These are phyloP conservation scores for Eremomyces bilateralis DNA, from an alignment of 495 filamentous ascomycete species.

Conservation along the genomic window DNA sequence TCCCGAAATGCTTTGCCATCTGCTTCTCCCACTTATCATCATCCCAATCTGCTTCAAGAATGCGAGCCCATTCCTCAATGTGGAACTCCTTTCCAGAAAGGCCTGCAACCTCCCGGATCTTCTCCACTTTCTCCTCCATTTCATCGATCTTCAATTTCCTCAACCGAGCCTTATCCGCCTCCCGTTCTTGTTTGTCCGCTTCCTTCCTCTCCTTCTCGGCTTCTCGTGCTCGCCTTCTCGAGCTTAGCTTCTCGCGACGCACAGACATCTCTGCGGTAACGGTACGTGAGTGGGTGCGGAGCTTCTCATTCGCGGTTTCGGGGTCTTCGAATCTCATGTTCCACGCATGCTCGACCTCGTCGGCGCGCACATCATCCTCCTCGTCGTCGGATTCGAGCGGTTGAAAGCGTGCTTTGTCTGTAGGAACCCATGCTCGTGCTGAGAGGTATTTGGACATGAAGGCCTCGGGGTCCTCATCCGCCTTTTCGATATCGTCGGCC, in stretches of 20 bases:
- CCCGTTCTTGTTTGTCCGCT: slow-evolving; percentile 49
- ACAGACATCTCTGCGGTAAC: slow-evolving; percentile 58
- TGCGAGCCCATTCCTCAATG: slow-evolving; percentile 54
- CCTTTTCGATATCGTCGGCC: slow-evolving; percentile 43
- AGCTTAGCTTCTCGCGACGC: slow-evolving; percentile 55
- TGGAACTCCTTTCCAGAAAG: slow-evolving; percentile 43
- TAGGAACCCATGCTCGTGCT: slow-evolving; percentile 68
- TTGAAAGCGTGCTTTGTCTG: slow-evolving; percentile 32
- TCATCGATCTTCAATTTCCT: slow-evolving; percentile 77
- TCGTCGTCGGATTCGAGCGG: slow-evolving; percentile 87
- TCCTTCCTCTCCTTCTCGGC: slow-evolving; percentile 55
- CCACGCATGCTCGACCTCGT: slow-evolving; percentile 80
- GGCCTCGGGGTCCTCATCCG: slow-evolving; percentile 75
- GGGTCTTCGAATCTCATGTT: slow-evolving; percentile 94
- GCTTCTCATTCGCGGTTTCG: slow-evolving; percentile 53
- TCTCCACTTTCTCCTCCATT: slow-evolving; percentile 54
- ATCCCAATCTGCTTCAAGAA: slow-evolving; percentile 73
- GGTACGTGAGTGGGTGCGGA: slow-evolving; percentile 75
- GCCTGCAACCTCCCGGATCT: slow-evolving; percentile 75
- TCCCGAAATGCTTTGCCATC: slow-evolving; percentile 70
- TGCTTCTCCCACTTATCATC: slow-evolving; percentile 71
- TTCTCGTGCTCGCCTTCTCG: slow-evolving; percentile 55
- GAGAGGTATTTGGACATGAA: slow-evolving; percentile 80
- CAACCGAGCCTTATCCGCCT: slow-evolving; percentile 63
- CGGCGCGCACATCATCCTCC: slow-evolving; percentile 59